These are phyloP conservation scores for Begonia fuchsioides DNA, from an alignment of 306 rosid species.

Conservation along the genomic window DNA sequence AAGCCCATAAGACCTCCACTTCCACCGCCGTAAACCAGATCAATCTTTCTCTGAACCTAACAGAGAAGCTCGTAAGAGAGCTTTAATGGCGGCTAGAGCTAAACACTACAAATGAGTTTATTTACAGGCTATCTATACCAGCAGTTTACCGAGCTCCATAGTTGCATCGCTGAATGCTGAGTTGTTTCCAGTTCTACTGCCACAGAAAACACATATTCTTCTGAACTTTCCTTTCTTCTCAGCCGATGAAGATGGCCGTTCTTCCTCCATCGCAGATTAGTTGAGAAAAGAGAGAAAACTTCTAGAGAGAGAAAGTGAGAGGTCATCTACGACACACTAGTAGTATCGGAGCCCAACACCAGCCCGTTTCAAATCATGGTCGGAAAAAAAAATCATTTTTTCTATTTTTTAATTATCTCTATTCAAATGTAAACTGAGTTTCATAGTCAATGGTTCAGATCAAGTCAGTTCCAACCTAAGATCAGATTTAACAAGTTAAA, in stretches of 20 bases:
- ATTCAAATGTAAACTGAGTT: too few species aligned
- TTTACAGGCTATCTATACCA: conserved; percentile 24
- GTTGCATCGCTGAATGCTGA: conserved; percentile 45
- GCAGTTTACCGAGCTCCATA: conserved; percentile 36
- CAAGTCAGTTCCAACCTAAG: too few species aligned
- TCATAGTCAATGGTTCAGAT: neutral
- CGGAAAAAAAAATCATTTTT: too few species aligned
- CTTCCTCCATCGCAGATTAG: conserved; percentile 29
- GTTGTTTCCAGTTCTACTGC: conserved; percentile 44
- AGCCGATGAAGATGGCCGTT: conserved; percentile 14
- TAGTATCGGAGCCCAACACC: too few species aligned
- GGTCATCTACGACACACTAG: too few species aligned
- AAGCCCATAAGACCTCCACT: conserved; percentile 61
- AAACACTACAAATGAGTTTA: too few species aligned
- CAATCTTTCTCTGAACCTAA: conserved; percentile 45
- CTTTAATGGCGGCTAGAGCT: too few species aligned
- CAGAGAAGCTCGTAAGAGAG: neutral
- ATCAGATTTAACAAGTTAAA: too few species aligned
- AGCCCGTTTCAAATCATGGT: too few species aligned
- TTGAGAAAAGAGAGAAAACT: neutral
- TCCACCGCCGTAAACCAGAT: conserved; percentile 68
- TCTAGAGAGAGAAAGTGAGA: conserved; percentile 7
- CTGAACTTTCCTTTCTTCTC: conserved; percentile 25
- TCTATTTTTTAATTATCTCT: too few species aligned
- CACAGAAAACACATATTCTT: conserved; percentile 62